These are phyloP conservation scores for Cordyceps tenuipes DNA, from an alignment of 2,329 filamentous ascomycete species.

Conservation along the genomic window DNA sequence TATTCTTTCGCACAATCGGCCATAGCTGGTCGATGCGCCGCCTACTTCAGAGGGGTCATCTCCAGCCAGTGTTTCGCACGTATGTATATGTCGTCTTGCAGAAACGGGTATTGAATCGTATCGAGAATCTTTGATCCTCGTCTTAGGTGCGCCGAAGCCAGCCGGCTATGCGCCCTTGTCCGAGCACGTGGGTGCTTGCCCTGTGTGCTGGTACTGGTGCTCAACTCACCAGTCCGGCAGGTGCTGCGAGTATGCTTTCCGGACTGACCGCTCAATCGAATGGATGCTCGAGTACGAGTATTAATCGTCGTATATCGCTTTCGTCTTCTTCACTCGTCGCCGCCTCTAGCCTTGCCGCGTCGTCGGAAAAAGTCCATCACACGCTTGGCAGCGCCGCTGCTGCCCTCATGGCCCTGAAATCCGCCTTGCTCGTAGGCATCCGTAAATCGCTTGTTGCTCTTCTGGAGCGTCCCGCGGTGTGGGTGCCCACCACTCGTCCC, in stretches of 20 bases:
- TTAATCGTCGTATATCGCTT: not conserved
- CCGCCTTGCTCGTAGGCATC: constrained; percentile 78
- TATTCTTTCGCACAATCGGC: not conserved
- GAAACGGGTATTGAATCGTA: not conserved
- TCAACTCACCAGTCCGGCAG: not conserved
- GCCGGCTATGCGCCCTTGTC: not conserved
- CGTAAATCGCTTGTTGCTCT: constrained; percentile 78
- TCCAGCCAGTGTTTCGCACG: not conserved
- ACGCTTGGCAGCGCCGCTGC: constrained; percentile 76
- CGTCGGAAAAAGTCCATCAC: constrained; percentile 98
- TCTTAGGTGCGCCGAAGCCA: not conserved
- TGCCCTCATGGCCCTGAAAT: constrained; percentile 63
- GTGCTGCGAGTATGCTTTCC: not conserved
- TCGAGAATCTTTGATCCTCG: not conserved
- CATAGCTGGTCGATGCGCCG: not conserved
- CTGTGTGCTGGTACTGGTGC: not conserved
- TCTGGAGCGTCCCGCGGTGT: constrained; percentile 59
- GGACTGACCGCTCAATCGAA: not conserved
- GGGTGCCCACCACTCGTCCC: constrained; percentile 27
- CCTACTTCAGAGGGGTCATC: not conserved
- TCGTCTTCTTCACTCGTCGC: constrained; percentile 40
- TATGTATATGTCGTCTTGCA: not conserved
- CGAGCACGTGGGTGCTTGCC: too few relatives aligned
- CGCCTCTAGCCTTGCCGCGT: constrained; percentile 65
- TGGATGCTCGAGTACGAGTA: not conserved